Conservation (phyloP, 2,329 filamentous ascomycete genomes). For the Lizonia empirigonia region DNA sequence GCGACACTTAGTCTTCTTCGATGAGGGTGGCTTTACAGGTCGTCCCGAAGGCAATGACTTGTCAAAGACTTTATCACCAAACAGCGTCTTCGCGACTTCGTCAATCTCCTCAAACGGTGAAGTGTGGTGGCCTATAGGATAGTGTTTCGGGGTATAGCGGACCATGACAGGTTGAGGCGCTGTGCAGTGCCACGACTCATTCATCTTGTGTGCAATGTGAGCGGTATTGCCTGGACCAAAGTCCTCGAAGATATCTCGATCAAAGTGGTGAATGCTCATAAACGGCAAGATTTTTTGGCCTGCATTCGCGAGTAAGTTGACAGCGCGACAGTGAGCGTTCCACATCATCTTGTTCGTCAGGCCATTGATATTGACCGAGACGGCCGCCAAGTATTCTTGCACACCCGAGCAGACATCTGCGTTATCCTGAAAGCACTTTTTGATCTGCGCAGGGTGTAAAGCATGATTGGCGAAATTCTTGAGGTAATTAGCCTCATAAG, state of each 20-base stretch:
- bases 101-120: constrained; percentile 29
- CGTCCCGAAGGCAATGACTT: constrained; percentile 14
- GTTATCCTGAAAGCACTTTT: constrained; percentile 13
- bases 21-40: constrained; percentile 8
- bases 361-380: constrained; percentile 23
- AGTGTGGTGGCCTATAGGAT: constrained; percentile 18
- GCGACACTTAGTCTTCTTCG: constrained; percentile 11
- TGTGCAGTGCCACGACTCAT: constrained; percentile 30
- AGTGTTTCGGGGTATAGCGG: constrained; percentile 24
- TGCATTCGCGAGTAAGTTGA: constrained; percentile 28
- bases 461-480: constrained; percentile 31
- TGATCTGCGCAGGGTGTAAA: constrained; percentile 23
- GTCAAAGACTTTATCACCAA: constrained; percentile 1
- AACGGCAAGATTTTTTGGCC: constrained; percentile 24
- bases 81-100: constrained; percentile 18
- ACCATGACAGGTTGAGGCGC: constrained; percentile 24
- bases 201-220: constrained; percentile 19
- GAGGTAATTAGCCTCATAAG: constrained; percentile 32
- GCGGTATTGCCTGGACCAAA: constrained; percentile 20
- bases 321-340: constrained; percentile 27
- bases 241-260: constrained; percentile 17
- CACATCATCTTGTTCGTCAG: constrained; percentile 32
- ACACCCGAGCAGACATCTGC: constrained; percentile 1
- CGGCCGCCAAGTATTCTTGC: constrained; percentile 22
- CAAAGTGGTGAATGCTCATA: constrained; percentile 24